Evolutionary conservation across 345 rosid genomes (phyloP).

Genomic region (Heritiera littoralis): DNA sequence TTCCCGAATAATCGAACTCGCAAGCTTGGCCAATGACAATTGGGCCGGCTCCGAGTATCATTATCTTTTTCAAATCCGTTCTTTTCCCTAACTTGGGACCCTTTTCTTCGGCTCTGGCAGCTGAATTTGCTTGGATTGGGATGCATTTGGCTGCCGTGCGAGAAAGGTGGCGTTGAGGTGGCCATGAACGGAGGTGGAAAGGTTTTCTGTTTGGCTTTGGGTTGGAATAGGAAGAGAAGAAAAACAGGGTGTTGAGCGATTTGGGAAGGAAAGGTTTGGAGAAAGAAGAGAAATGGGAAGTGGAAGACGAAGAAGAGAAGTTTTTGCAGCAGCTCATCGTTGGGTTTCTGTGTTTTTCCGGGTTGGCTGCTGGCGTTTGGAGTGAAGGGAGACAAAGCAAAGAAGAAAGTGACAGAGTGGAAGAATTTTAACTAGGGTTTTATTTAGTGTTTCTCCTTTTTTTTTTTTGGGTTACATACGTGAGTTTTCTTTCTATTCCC

Average conservation of each 20-base stretch:
- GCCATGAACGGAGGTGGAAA: slow-evolving; percentile 33
- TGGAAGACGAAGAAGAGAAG: slow-evolving; percentile 22
- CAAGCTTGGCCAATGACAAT: slow-evolving; percentile 98
- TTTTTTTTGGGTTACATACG: too few relatives aligned
- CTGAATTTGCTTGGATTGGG: slow-evolving; percentile 21
- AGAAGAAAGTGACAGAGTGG: background rate
- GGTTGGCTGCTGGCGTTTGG: background rate
- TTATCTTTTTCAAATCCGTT: slow-evolving; percentile 80
- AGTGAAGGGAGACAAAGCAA: background rate
- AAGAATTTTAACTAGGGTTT: background rate
- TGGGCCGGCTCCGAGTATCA: slow-evolving; percentile 96
- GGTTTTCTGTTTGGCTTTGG: slow-evolving; percentile 18
- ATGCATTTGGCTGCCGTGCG: background rate
- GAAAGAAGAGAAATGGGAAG: background rate
- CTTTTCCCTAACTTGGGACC: slow-evolving; percentile 48
- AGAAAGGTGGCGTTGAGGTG: slow-evolving; percentile 22
- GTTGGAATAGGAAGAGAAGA: slow-evolving; percentile 29
- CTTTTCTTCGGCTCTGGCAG: background rate
- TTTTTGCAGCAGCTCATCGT: slow-evolving; percentile 25
- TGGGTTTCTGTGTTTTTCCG: background rate
- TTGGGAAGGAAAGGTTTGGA: background rate
- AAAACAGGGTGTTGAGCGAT: slow-evolving; percentile 10
- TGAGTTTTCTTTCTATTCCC: too few relatives aligned
- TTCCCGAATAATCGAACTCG: slow-evolving; percentile 96
- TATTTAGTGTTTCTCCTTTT: too few relatives aligned